Evolutionary conservation across 306 rosid species (phyloP).

Genomic region (Vigna radiata): DNA sequence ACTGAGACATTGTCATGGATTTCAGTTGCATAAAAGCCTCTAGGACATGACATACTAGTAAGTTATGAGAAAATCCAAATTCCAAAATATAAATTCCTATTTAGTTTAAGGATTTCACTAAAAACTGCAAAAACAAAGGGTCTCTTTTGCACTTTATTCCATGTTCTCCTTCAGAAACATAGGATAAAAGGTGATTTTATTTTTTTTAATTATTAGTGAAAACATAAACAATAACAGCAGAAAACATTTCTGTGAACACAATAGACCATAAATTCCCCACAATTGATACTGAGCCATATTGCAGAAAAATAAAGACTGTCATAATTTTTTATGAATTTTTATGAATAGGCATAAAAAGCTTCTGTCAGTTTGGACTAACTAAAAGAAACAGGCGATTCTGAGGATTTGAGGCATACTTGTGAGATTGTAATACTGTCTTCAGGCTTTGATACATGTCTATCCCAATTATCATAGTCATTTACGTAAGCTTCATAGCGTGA

Average conservation of each 20-base stretch:
- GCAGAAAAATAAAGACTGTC: background rate
- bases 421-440: slow-evolving; percentile 51
- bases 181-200: background rate
- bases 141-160: background rate
- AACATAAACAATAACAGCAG: background rate
- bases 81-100: background rate
- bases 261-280: background rate
- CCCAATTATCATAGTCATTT: slow-evolving; percentile 63
- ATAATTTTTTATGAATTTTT: slow-evolving; percentile 3
- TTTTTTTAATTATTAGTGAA: background rate
- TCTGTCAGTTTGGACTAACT: slow-evolving; percentile 14
- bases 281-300: slow-evolving; percentile 10
- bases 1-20: slow-evolving; percentile 11
- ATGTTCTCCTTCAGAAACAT: background rate
- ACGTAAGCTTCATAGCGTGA: slow-evolving; percentile 63
- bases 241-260: background rate
- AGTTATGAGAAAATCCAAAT: background rate
- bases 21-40: slow-evolving; percentile 28
- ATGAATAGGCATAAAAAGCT: background rate
- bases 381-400: slow-evolving; percentile 18
- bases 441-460: slow-evolving; percentile 44
- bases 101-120: too few relatives aligned
- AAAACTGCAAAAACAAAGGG: too few relatives aligned
- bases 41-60: slow-evolving; percentile 16
- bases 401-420: slow-evolving; percentile 51